phyloP scores from a whole-genome alignment of 768 basidiomycete genomes.

The Auriculariales sp. region DNA sequence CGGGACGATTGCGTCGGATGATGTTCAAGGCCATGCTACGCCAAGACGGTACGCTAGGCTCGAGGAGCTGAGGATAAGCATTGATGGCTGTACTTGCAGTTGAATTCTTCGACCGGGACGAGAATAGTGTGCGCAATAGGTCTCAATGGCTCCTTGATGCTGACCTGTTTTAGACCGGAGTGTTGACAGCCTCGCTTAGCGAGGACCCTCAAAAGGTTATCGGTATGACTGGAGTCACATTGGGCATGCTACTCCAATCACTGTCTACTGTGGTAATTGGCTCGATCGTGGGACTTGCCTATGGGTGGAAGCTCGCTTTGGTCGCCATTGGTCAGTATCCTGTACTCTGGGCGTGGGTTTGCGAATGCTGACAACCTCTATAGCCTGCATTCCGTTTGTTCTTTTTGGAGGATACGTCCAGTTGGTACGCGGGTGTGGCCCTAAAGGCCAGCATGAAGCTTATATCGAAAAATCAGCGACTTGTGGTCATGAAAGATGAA shows the following conservation, averaged over 20 bases:
- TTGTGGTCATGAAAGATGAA: constrained; percentile 26
- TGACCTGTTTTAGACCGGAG: constrained; percentile 30
- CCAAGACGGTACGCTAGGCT: constrained; percentile 30
- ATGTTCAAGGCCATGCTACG: constrained; percentile 24
- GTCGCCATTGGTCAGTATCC: constrained; percentile 20
- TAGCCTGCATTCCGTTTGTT: constrained; percentile 9
- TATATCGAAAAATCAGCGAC: constrained; percentile 19
- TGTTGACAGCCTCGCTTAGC: constrained; percentile 21
- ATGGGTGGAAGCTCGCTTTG: constrained; percentile 15
- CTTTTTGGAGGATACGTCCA: constrained; percentile 20
- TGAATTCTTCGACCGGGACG: constrained; percentile 24
- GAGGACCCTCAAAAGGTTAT: constrained; percentile 24
- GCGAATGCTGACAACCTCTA: background rate
- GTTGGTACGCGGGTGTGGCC: too few relatives aligned
- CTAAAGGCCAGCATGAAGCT: background rate
- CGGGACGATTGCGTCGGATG: constrained; percentile 19
- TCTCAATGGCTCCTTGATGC: background rate
- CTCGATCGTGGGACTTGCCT: constrained; percentile 21
- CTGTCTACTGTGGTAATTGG: constrained; percentile 12
- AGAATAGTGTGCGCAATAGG: constrained; percentile 28
- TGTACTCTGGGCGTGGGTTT: background rate
- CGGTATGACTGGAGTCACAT: constrained; percentile 19
- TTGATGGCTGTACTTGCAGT: constrained; percentile 19
- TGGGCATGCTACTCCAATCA: constrained; percentile 23
- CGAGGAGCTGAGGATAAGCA: constrained; percentile 16